These are phyloP conservation scores for Lachancea quebecensis DNA, from an alignment of 805 yeast species.

Conservation along the genomic window DNA sequence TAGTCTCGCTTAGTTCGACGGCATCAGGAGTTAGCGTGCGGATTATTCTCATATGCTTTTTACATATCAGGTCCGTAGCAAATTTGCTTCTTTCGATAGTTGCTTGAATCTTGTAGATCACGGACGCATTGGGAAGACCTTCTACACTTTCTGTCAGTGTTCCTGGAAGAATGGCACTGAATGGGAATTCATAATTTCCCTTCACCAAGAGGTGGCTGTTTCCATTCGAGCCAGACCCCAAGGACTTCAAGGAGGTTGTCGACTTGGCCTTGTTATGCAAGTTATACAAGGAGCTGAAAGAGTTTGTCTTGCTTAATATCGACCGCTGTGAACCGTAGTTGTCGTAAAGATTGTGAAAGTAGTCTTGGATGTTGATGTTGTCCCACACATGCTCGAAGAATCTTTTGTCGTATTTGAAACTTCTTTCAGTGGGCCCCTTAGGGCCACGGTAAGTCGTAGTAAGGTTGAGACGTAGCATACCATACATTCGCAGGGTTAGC, in stretches of 20 bases:
- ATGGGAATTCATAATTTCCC: constrained; percentile 90
- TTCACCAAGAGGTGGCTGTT: constrained; percentile 41
- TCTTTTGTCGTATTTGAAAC: constrained; percentile 46
- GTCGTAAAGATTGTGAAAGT: constrained; percentile 28
- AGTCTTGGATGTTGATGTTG: constrained; percentile 46
- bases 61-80: constrained; percentile 54
- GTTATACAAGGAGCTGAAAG: constrained; percentile 19
- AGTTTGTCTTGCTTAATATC: constrained; percentile 13
- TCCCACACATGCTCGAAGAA: constrained; percentile 80
- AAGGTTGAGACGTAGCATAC: constrained; percentile 62
- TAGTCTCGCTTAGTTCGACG: constrained; percentile 81
- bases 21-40: constrained; percentile 86
- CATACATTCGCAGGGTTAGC: constrained; percentile 56
- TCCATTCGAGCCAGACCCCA: constrained; percentile 23
- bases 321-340: constrained; percentile 17
- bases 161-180: constrained; percentile 79
- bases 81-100: constrained; percentile 78
- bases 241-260: constrained; percentile 29
- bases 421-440: constrained; percentile 43
- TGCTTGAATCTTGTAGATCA: constrained; percentile 69
- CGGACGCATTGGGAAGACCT: constrained; percentile 75
- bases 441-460: constrained; percentile 44
- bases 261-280: constrained; percentile 30
- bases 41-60: constrained; percentile 70
- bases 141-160: constrained; percentile 80